These are phyloP conservation scores for Paecilomyces niveus DNA, from an alignment of 2,329 filamentous ascomycete genomes.

Conservation along the genomic window DNA sequence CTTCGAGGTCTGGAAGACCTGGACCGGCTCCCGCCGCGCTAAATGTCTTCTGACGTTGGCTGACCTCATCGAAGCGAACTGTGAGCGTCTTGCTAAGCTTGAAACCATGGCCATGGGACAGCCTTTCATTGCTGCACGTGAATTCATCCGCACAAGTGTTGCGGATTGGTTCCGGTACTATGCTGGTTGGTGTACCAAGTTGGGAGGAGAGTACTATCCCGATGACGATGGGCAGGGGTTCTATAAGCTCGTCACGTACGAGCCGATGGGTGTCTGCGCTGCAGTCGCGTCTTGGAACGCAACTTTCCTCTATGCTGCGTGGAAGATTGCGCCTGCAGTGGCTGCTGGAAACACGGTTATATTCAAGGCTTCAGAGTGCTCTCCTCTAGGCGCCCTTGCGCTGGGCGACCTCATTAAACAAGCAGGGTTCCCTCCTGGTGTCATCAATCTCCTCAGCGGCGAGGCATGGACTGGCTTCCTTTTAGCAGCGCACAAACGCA, in stretches of 20 bases:
- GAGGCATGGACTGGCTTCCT: conserved; percentile 30
- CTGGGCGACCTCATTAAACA: conserved; percentile 16
- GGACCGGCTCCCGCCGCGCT: conserved; percentile 4
- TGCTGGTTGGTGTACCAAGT: conserved; percentile 7
- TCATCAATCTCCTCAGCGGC: conserved; percentile 33
- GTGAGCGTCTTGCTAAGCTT: conserved; percentile 5
- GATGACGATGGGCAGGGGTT: conserved; percentile 4
- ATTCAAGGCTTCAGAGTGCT: neutral
- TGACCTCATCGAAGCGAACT: conserved; percentile 5
- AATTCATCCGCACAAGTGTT: neutral
- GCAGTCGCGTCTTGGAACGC: conserved; percentile 1
- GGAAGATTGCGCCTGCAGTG: neutral
- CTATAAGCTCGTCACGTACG: conserved; percentile 5
- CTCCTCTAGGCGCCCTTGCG: neutral
- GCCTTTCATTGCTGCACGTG: conserved; percentile 5
- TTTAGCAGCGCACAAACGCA: conserved; percentile 30
- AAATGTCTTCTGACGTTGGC: conserved; percentile 7
- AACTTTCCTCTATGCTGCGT: conserved; percentile 6
- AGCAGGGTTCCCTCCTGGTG: conserved; percentile 26
- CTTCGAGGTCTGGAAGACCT: conserved; percentile 8
- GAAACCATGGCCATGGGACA: conserved; percentile 11
- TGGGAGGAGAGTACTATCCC: conserved; percentile 6
- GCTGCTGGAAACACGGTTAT: neutral
- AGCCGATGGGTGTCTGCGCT: conserved; percentile 14
- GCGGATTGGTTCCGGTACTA: neutral